Base-by-base conservation (phyloP, 1,284 basidiomycete species). In the Papiliotrema fonsecae region DNA sequence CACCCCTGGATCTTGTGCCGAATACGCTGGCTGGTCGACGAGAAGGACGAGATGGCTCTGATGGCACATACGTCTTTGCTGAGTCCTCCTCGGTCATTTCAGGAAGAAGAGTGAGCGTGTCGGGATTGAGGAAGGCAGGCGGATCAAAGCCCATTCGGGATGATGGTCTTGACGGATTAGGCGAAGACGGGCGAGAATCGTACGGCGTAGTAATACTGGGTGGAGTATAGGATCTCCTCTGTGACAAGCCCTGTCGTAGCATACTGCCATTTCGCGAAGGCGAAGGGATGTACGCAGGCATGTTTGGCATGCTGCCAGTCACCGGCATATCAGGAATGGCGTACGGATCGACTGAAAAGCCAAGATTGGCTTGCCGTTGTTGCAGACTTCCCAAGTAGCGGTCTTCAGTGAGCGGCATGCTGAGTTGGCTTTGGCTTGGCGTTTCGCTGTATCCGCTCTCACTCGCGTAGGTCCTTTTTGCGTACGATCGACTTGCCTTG, bases 31-130 rank as follows among this genome's bases (percentile, higher is more conserved):
- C 35, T 9, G 55, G 14, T 14, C 55, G 52, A 10, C 38, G 21
- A 34, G 31, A 36, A 6, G 42, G 21, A 22, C 21, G 7, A 6
- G 21, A 28, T 6, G 30, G 28, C 21, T 44, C 42, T n/a, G 42
- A 34, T 5, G 42, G 49, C 38, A 49, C 16, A 27, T 45, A 49
- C 11, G 42, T 39, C 39, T 46, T 36, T n/a, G 36, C 44, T 24
- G 34, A 28, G 25, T 38, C 35, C 44, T 46, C 34, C 18, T 10
- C 51, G 0, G 61, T 52, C 67, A 74, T 70, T 26, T 69, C 67
- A 0, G 72, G 72, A 27, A 74, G 54, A 18, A 74, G 42, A 3
- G 72, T 74, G 14, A 74, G 49, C 0, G 62, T 52, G 38, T 69
- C 65, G 2, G 72, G 65, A 57, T 69, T 61, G 35, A 71, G 56